A percentile compares a stretch with the other conserved stretches of the same genome.
phyloP scores from a whole-genome alignment of 2,329 filamentous ascomycete genomes.

The Talaromyces rugulosus region DNA sequence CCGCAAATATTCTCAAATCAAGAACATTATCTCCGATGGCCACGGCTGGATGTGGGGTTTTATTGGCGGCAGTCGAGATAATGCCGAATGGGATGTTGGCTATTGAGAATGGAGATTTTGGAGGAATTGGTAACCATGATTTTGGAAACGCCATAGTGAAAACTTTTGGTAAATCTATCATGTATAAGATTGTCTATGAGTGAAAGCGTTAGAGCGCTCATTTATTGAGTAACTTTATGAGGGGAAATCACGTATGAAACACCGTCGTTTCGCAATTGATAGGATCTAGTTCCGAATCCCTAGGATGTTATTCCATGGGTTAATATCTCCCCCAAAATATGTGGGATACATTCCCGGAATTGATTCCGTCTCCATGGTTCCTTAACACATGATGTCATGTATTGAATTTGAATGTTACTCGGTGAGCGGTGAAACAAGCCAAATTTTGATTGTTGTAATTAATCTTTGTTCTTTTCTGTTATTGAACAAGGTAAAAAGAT shows the following conservation, averaged over 20 bases:
- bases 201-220: neutral
- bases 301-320: neutral
- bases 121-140: neutral
- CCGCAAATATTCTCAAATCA: conserved; percentile 46
- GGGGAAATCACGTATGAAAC: neutral
- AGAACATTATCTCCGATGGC: conserved; percentile 49
- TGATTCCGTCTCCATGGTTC: neutral
- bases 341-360: neutral
- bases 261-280: neutral
- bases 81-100: conserved; percentile 54
- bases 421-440: neutral
- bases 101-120: conserved; percentile 40
- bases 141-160: neutral
- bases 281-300: neutral
- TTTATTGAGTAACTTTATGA: neutral
- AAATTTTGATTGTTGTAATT: neutral
- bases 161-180: neutral
- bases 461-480: neutral
- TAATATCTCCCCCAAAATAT: neutral
- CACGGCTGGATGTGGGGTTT: conserved; percentile 45
- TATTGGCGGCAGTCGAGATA: conserved; percentile 39
- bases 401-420: neutral
- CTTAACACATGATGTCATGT: neutral
- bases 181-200: neutral
- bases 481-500: neutral